A percentile compares a stretch with the other conserved stretches of the same genome.
Evolutionary conservation across 495 filamentous ascomycete genomes (phyloP).

Genomic region (Penicillium waksmanii): DNA sequence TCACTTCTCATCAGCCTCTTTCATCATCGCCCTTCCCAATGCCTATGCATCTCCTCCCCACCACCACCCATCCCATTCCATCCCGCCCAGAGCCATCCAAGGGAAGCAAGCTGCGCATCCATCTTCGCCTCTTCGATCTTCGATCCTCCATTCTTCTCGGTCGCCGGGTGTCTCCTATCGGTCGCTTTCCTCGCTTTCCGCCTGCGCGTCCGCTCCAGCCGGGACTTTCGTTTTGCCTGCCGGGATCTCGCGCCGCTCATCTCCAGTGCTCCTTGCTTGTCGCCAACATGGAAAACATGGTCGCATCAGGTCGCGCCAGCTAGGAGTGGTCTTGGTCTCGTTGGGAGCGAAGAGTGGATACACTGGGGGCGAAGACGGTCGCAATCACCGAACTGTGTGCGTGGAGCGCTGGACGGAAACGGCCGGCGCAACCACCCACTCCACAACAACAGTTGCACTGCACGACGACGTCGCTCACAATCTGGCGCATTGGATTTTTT

Average conservation of each 20-base stretch:
- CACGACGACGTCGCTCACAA: neutral
- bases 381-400: slow-evolving; percentile 20
- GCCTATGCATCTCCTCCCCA: neutral
- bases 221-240: neutral
- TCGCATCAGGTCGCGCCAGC: slow-evolving; percentile 6
- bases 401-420: slow-evolving; percentile 30
- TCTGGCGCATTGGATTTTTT: neutral
- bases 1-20: slow-evolving; percentile 22
- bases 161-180: neutral
- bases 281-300: slow-evolving; percentile 3
- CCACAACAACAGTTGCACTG: neutral
- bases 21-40: slow-evolving; percentile 14
- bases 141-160: neutral
- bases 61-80: neutral
- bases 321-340: neutral
- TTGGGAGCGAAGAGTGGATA: slow-evolving; percentile 1
- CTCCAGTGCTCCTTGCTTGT: neutral
- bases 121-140: neutral
- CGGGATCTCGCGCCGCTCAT: slow-evolving; percentile 3
- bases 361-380: slow-evolving; percentile 22
- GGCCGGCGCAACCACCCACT: slow-evolving; percentile 24
- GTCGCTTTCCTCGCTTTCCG: neutral
- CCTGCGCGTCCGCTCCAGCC: neutral
- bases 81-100: neutral
- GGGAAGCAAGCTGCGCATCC: neutral